phyloP scores from a whole-genome alignment of 75 land plant species.

The Larix kaempferi region DNA sequence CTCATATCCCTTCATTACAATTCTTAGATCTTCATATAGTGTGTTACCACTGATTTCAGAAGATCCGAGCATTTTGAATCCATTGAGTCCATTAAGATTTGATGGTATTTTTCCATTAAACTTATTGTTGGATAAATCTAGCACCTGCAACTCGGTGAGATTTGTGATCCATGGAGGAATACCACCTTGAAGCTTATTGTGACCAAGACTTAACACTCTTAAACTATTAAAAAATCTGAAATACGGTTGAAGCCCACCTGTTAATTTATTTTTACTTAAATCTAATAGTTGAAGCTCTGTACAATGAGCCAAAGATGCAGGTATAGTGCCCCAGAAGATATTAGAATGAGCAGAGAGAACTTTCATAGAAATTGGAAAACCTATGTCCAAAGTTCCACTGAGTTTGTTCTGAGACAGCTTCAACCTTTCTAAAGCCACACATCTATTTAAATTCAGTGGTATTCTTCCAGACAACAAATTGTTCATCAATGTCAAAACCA shows the following conservation, averaged over 20 bases:
- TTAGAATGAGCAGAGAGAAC: not conserved
- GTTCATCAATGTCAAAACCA: too few species aligned
- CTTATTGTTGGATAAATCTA: slow-evolving; percentile 20
- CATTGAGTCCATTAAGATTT: slow-evolving; percentile 6
- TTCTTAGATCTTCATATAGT: slow-evolving; percentile 11
- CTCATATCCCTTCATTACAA: too few species aligned
- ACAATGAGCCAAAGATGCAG: not conserved
- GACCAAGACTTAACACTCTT: not conserved
- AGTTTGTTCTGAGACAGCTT: too few species aligned
- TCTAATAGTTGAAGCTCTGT: not conserved
- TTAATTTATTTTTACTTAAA: slow-evolving; percentile 9
- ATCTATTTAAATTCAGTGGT: too few species aligned
- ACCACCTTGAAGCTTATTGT: slow-evolving; percentile 8
- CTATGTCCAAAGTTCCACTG: too few species aligned
- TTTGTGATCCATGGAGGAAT: slow-evolving; percentile 6
- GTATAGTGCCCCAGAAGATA: not conserved
- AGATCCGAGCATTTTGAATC: slow-evolving; percentile 3
- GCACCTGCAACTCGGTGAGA: slow-evolving; percentile 6
- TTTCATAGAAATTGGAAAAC: too few species aligned
- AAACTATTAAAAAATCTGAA: not conserved
- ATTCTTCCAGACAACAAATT: too few species aligned
- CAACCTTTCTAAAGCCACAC: too few species aligned
- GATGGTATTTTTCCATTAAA: slow-evolving; percentile 23
- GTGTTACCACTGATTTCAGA: slow-evolving; percentile 16
- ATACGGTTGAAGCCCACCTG: slow-evolving; percentile 5